These are phyloP conservation scores for Macrophomina tecta DNA, from an alignment of 2,329 filamentous ascomycete species.

Conservation along the genomic window DNA sequence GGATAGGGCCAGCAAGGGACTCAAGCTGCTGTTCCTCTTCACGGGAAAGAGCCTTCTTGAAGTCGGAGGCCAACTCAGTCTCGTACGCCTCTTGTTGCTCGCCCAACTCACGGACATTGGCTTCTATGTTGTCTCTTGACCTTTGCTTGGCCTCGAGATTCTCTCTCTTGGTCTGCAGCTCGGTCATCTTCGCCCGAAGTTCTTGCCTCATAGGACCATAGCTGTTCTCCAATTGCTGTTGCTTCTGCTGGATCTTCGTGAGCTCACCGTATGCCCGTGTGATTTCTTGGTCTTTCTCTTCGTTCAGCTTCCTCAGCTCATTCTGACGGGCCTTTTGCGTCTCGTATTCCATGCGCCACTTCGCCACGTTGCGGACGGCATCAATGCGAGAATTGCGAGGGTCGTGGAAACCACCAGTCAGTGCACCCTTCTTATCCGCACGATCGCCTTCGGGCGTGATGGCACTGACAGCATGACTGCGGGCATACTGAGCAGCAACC, in stretches of 20 bases:
- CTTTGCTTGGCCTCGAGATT: conserved; percentile 75
- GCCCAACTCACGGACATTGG: conserved; percentile 61
- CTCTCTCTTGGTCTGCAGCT: conserved; percentile 74
- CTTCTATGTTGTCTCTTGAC: conserved; percentile 71
- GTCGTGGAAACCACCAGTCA: conserved; percentile 95
- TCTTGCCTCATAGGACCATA: conserved; percentile 82
- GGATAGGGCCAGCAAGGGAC: conserved; percentile 69
- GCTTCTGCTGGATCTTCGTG: conserved; percentile 80
- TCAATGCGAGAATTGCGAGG: conserved; percentile 84
- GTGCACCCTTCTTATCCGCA: conserved; percentile 90
- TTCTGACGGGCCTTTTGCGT: conserved; percentile 66
- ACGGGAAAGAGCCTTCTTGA: conserved; percentile 84
- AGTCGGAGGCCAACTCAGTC: conserved; percentile 80
- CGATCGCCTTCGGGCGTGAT: conserved; percentile 96
- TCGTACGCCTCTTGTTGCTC: conserved; percentile 79
- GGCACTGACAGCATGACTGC: conserved; percentile 88
- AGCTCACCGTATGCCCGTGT: conserved; percentile 83
- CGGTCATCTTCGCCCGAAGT: conserved; percentile 73
- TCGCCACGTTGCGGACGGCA: conserved; percentile 76
- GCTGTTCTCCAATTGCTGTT: conserved; percentile 78
- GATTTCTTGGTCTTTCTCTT: conserved; percentile 85
- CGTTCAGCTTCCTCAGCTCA: conserved; percentile 72
- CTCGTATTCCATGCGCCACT: conserved; percentile 78
- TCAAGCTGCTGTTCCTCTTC: conserved; percentile 86
- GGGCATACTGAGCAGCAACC: conserved; percentile 86